Percentiles rank a stretch among this genome's conserved stretches.
Conservation (phyloP, 805 yeast genomes). For the Kodamaea hsintzibuensis region DNA sequence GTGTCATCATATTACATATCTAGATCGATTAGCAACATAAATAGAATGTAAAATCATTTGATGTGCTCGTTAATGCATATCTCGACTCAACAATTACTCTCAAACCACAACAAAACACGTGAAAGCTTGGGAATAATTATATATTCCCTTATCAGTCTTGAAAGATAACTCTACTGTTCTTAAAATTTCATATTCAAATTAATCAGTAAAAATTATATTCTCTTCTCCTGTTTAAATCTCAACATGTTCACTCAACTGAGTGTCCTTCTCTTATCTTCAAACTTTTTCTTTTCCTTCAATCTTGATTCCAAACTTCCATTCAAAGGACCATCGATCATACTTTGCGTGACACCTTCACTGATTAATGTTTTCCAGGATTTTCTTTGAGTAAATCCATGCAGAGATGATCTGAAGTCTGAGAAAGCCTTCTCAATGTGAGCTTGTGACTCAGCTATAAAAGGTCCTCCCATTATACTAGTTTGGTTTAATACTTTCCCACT, state of each 20-base stretch:
- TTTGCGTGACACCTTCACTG: slow-evolving; percentile 43
- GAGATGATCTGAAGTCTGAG: slow-evolving; percentile 57
- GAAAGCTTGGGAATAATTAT: neutral
- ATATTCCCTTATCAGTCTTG: neutral
- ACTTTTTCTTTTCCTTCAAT: slow-evolving; percentile 20
- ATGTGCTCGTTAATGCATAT: no score
- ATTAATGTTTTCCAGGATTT: slow-evolving; percentile 57
- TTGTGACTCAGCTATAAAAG: slow-evolving; percentile 76
- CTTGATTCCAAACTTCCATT: slow-evolving; percentile 26
- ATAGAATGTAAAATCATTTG: no score
- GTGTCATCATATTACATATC: no score
- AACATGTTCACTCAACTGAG: neutral
- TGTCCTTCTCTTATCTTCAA: neutral
- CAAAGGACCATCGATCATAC: slow-evolving; percentile 41
- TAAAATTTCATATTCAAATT: no score
- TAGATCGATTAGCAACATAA: no score
- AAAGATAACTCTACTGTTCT: no score
- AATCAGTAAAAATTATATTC: no score
- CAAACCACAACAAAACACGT: neutral
- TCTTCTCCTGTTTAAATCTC: no score
- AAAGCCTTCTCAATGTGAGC: slow-evolving; percentile 71
- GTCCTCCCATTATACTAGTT: slow-evolving; percentile 83
- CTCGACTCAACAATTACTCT: no score
- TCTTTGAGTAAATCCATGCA: slow-evolving; percentile 71
- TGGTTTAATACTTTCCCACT: slow-evolving; percentile 78